Base-by-base conservation (phyloP, 2,329 filamentous ascomycete genomes). In the Colletotrichum sidae region DNA sequence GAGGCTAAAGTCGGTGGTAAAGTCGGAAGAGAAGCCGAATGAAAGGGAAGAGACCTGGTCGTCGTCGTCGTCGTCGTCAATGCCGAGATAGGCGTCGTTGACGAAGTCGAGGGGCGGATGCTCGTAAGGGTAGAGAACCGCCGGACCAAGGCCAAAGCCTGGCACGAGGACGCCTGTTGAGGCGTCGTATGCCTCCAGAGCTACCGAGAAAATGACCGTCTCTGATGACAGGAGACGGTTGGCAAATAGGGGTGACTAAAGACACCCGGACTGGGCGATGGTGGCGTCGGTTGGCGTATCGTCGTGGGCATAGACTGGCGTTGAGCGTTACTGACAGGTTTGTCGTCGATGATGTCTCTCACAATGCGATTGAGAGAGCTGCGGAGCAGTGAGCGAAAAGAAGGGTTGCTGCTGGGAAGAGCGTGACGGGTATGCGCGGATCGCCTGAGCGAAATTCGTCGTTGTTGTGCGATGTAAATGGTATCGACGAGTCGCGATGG, bases 111-210 rank as follows among this genome's bases (percentile, higher is more conserved):
- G 62, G 35, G 62, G 46, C 57, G 58, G 45, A 51, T 65, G 62
- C 69, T 45, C 64, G 55, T 62, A 73, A 10, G 51, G 63, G 44
- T 67, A 53, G 59, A 73, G 73, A 72, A 73, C 74, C 65, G 69
- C 59, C 65, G 73, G 73, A 74, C 76, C 75, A 63, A 73, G 69
- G 69, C 71, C 73, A 69, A 73, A 74, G 67, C 74, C 75, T 72
- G 74, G 72, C 72, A 75, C 74, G 69, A 76, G 68, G 67, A 71
- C 67, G 70, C 72, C 73, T 69, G 73, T 68, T 69, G 71, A 70
- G 66, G 71, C 65, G 67, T 72, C 72, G 74, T 74, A 76, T 68
- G 73, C 73, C 75, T 75, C 77, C 75, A 78, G 75, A 68, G 72
- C 73, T 74, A 72, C 73, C 70, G 67, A 25, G 25, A 25, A 66